A percentile compares a stretch with the other conserved stretches of the same genome.
phyloP scores from a whole-genome alignment of 768 basidiomycete genomes.

The Galerina sulciceps region DNA sequence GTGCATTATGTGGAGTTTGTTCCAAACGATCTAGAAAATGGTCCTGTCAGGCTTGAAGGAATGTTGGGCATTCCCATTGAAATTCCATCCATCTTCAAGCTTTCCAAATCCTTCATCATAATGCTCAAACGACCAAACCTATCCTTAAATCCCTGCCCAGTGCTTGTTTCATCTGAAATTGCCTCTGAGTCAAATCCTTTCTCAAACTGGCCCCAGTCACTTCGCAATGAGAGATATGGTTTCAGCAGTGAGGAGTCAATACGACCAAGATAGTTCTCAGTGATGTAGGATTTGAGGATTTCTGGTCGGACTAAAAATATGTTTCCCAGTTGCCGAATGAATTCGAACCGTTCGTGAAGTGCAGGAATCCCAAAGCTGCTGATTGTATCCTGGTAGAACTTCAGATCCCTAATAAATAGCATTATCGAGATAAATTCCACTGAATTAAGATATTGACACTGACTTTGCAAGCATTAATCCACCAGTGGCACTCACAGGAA shows the following conservation, averaged over 20 bases:
- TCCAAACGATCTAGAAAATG: conserved; percentile 56
- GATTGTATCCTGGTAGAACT: conserved; percentile 92
- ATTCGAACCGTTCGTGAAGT: conserved; percentile 94
- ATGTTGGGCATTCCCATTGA: conserved; percentile 63
- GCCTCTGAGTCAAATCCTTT: conserved; percentile 71
- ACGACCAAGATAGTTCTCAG: conserved; percentile 89
- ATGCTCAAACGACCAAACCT: conserved; percentile 76
- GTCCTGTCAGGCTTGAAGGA: conserved; percentile 54
- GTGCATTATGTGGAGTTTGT: conserved; percentile 21
- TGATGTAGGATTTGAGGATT: conserved; percentile 93
- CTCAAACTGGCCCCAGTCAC: conserved; percentile 89
- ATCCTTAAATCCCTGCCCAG: conserved; percentile 56
- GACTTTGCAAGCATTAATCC: conserved; percentile 98
- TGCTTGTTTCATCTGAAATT: conserved; percentile 37
- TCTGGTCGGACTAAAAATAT: conserved; percentile 96
- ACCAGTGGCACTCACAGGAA: conserved; percentile 95
- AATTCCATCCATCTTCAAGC: conserved; percentile 64
- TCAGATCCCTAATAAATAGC: conserved; percentile 74
- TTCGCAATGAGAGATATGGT: conserved; percentile 89
- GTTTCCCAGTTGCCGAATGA: conserved; percentile 96
- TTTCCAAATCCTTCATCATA: conserved; percentile 89
- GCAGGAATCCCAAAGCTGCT: conserved; percentile 81
- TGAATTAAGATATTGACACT: neutral
- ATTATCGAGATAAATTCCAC: neutral
- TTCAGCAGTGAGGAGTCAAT: conserved; percentile 87